Conservation (phyloP, 2,329 filamentous ascomycete genomes). For the Ophiocordyceps sinensis region DNA sequence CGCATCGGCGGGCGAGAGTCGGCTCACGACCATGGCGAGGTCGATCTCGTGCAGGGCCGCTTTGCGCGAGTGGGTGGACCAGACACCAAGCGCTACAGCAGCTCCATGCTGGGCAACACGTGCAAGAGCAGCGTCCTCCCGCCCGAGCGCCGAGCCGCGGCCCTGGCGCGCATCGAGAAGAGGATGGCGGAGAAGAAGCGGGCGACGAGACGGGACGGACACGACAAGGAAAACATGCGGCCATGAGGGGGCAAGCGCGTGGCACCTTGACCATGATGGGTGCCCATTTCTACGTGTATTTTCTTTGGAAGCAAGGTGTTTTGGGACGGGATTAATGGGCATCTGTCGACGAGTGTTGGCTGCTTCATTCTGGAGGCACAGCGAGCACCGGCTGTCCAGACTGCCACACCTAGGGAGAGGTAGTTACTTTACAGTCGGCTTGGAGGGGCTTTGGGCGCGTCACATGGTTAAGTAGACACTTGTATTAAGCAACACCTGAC, state of each 20-base stretch:
- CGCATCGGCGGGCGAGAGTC: conserved; percentile 4
- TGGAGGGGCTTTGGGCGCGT: too few relatives aligned
- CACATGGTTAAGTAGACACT: neutral
- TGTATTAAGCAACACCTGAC: neutral
- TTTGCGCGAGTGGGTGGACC: conserved; percentile 30
- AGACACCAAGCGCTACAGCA: conserved; percentile 12
- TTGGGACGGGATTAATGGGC: neutral
- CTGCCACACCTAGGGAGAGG: neutral
- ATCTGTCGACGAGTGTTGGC: neutral
- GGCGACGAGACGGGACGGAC: conserved; percentile 15
- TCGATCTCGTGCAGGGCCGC: conserved; percentile 30
- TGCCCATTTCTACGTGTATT: neutral
- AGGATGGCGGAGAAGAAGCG: conserved; percentile 36
- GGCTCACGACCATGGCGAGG: conserved; percentile 16
- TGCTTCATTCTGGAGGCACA: too few relatives aligned
- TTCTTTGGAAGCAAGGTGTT: conserved; percentile 10
- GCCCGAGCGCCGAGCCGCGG: conserved; percentile 36
- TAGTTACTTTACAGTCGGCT: too few relatives aligned
- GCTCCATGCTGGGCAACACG: conserved; percentile 20
- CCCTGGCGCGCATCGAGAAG: conserved; percentile 38
- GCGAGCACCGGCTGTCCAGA: neutral
- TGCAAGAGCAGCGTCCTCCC: conserved; percentile 30
- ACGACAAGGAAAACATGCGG: conserved; percentile 38
- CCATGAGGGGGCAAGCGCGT: conserved; percentile 10
- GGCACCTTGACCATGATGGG: neutral